A percentile compares a stretch with the other conserved stretches of the same genome.
Evolutionary conservation across 2,329 filamentous ascomycete species (phyloP).

Genomic region (Phialophora macrospora): DNA sequence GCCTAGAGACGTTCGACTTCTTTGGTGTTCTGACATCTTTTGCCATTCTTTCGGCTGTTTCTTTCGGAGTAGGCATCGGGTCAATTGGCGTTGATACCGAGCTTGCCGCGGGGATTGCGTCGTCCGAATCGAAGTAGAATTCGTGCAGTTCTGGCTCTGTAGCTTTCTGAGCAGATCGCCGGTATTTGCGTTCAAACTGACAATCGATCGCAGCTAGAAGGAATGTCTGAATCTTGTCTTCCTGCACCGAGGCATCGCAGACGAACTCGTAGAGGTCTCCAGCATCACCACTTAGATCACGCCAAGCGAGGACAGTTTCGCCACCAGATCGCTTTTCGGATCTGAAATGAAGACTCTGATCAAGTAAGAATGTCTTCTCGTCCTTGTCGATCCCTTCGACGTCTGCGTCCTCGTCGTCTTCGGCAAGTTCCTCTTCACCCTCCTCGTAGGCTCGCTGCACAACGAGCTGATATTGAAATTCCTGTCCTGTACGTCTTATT

Average conservation of each 20-base stretch:
- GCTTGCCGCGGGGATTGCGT: slow-evolving; percentile 64
- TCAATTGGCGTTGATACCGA: slow-evolving; percentile 57
- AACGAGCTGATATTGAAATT: slow-evolving; percentile 96
- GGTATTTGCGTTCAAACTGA: slow-evolving; percentile 96
- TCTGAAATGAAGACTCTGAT: slow-evolving; percentile 86
- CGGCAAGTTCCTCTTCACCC: slow-evolving; percentile 90
- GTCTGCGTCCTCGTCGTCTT: slow-evolving; percentile 83
- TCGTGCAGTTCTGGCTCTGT: slow-evolving; percentile 79
- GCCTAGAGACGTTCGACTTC: slow-evolving; percentile 45
- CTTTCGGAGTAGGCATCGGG: slow-evolving; percentile 46
- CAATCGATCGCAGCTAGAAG: slow-evolving; percentile 84
- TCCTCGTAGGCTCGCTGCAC: slow-evolving; percentile 97
- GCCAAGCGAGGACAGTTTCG: slow-evolving; percentile 90
- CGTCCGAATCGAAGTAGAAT: slow-evolving; percentile 75
- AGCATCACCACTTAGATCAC: slow-evolving; percentile 87
- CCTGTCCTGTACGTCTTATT: slow-evolving; percentile 89
- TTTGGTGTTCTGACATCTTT: slow-evolving; percentile 51
- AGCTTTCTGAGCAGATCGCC: slow-evolving; percentile 76
- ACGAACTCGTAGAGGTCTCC: slow-evolving; percentile 99
- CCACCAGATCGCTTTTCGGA: slow-evolving; percentile 79
- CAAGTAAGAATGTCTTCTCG: slow-evolving; percentile 96
- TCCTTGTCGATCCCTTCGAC: slow-evolving; percentile 86
- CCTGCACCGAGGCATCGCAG: slow-evolving; percentile 74
- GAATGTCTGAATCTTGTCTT: slow-evolving; percentile 77
- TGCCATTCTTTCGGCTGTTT: slow-evolving; percentile 52